Base-by-base conservation (phyloP, 169 alveolate species). In the Plasmodium malariae region DNA sequence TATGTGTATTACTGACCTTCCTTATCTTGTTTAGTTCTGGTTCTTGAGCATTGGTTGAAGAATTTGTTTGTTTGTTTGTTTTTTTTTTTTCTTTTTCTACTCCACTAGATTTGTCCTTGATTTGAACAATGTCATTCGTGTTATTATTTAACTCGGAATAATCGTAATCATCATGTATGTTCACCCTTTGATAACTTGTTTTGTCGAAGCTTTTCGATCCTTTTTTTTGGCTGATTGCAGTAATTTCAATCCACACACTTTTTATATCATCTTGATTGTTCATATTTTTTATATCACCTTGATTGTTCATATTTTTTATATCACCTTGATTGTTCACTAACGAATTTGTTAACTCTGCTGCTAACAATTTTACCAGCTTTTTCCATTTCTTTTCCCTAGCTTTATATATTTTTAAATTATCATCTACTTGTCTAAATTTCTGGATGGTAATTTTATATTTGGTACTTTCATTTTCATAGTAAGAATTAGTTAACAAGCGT, bases 311-410 rank as follows among this genome's bases (percentile, higher is more conserved):
- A n/a, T n/a, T n/a, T 65, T 60, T 74, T 17, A 74, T 65, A 2
- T 43, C 67, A 5, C 60, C 48, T 24, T 74, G 76, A 40, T 60
- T 60, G 5, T 1, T 17, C 4, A 24, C 34, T 24, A 74, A 74
- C 1, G 88, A 51, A 60, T 60, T 62, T 30, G 12, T 74, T 34
- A 74, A 24, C 43, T 74, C 76, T 12, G 54, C 40, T 26, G 59
- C 45, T 14, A 74, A 63, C 11, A 74, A 24, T 74, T 74, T 59
- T 7, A 37, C 43, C 28, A 74, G 54, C 32, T 74, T 45, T 7
- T 40, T 67, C 88, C 88, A 74, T 74, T 74, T 48, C 37, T 40
- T 74, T 60, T 74, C 88, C 28, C 88, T 74, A 0, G 59, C 55
- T 74, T 74, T 60, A 30, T 62, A 54, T 28, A 60, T 49, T 65